Conservation (phyloP, 1,284 basidiomycete genomes). For the Tilletia walkeri region DNA sequence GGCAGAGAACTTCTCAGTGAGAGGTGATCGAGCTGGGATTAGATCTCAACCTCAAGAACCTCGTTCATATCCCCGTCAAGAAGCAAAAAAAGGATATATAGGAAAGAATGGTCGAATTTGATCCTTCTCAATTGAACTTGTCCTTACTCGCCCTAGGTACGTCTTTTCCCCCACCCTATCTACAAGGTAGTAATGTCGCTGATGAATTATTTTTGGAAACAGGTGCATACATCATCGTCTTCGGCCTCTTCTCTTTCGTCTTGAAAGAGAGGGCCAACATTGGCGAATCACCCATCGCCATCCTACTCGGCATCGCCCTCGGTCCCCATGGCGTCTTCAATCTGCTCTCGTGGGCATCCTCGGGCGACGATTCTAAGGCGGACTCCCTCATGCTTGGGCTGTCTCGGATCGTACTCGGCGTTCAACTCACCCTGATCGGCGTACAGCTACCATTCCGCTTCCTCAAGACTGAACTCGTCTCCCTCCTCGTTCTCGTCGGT, state of each 20-base stretch:
- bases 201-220: neutral
- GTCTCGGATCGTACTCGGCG: constrained; percentile 41
- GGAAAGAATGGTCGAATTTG: neutral
- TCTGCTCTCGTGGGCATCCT: constrained; percentile 32
- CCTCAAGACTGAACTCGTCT: constrained; percentile 33
- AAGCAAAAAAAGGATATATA: too few species aligned
- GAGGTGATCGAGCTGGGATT: too few species aligned
- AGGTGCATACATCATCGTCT: constrained; percentile 26
- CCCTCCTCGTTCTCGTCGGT: constrained; percentile 33
- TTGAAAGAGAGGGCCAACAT: constrained; percentile 45
- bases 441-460: constrained; percentile 47
- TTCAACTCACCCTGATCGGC: constrained; percentile 41
- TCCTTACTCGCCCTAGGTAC: neutral
- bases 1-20: too few species aligned
- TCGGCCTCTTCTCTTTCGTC: constrained; percentile 40
- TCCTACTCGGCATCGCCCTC: constrained; percentile 38
- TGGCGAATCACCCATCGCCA: constrained; percentile 44
- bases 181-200: neutral
- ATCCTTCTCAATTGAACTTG: constrained; percentile 9
- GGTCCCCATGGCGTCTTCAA: constrained; percentile 40
- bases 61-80: too few species aligned
- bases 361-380: constrained; percentile 22
- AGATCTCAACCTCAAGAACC: too few species aligned
- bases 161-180: neutral
- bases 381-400: constrained; percentile 38